Base-by-base conservation (phyloP, 176 grass and related monocot genomes). In the Juncus effusus region DNA sequence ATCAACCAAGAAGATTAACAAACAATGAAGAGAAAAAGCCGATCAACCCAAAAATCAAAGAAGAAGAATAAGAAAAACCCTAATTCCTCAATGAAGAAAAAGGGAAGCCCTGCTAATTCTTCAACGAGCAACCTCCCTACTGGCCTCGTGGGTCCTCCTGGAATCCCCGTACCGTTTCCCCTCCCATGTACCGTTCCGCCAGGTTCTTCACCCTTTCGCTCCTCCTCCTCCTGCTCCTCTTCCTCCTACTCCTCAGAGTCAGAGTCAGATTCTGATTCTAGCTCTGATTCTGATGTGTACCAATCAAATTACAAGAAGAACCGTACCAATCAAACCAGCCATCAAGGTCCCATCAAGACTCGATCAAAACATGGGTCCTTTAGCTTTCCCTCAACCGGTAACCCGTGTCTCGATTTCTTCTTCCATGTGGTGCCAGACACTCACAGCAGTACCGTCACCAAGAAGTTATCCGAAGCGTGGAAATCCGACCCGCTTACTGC, bases 401-500 rank as follows among this genome's bases (percentile, higher is more conserved):
- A 71, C 4, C 76, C 76, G 44, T 81, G 50, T 63, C 10, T 81
- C 52, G 41, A 74, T 45, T 77, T 82, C 74, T 82, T 77, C 80
- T 82, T 77, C 80, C 74, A 82, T 65, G 52, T 76, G 59, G 59
- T 82, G 36, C 66, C 74, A 2, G 74, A 54, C n/a, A 77, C 80
- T 41, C 3, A 44, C 3, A 50, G 61, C 37, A n/a, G 15, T 3
- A 70, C 51, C 40, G 7, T 82, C 40, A 54, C 74, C 16, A n/a
- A 0, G 14, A 56, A 64, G 3, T 74, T 82, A 6, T 35, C 60
- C 7, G 66, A 2, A 14, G 74, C 80, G 51, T 82, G 80, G 80
- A 53, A 36, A n/a, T 54, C 39, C 11, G 80, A 82, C 66, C 19
- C 59, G 3, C 10, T 49, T 37, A 72, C 52, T 37, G 58, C 80